A percentile compares a stretch with the other conserved stretches of the same genome.
These are phyloP conservation scores for Eruca vesicaria DNA, from an alignment of 441 rosid genomes.

Conservation along the genomic window DNA sequence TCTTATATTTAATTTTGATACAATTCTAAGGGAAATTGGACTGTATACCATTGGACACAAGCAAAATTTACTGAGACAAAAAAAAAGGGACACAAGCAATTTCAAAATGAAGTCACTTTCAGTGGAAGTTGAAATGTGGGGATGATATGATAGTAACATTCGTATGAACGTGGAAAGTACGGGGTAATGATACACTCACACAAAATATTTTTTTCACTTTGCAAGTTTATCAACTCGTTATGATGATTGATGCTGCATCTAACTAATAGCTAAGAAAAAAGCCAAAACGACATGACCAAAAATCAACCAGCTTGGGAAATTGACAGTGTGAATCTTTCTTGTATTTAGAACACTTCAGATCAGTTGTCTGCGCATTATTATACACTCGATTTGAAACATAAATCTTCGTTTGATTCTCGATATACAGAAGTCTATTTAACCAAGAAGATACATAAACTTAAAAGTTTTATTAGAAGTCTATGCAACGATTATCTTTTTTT, in stretches of 20 bases:
- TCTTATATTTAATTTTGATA: not conserved
- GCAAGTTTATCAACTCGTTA: not conserved
- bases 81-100: conserved; percentile 8
- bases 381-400: not conserved
- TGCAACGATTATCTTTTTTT: not conserved
- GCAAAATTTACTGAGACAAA: too few relatives aligned
- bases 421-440: not conserved
- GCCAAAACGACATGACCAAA: not conserved
- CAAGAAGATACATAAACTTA: not conserved
- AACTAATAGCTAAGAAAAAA: not conserved
- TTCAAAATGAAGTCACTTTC: conserved; percentile 8
- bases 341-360: not conserved
- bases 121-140: not conserved
- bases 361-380: not conserved
- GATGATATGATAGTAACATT: not conserved
- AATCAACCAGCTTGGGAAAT: not conserved
- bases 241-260: not conserved
- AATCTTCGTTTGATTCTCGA: not conserved
- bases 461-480: not conserved
- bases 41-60: not conserved
- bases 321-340: not conserved
- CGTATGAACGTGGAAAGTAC: not conserved
- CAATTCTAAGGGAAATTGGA: too few relatives aligned
- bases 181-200: not conserved
- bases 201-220: not conserved